Percentiles rank a stretch among this genome's conserved stretches.
These are phyloP conservation scores for Cladophialophora psammophila DNA, from an alignment of 2,329 filamentous ascomycete genomes.

Conservation along the genomic window DNA sequence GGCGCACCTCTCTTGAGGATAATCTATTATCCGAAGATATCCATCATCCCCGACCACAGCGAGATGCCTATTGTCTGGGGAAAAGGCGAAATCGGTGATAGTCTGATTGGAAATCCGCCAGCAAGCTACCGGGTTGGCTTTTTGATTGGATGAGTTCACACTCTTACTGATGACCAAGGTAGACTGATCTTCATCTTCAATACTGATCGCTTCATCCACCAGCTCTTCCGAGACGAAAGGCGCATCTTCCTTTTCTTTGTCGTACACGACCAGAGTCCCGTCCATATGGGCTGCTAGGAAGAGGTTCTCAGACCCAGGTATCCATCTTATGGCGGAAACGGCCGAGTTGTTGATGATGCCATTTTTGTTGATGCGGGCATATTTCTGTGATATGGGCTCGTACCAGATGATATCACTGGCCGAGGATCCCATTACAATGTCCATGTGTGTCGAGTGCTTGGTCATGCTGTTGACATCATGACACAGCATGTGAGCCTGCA, in stretches of 20 bases:
- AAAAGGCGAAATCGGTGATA: slow-evolving; percentile 91
- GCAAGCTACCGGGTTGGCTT: slow-evolving; percentile 85
- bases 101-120: slow-evolving; percentile 93
- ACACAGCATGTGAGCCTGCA: slow-evolving; percentile 80
- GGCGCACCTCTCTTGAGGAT: slow-evolving; percentile 82
- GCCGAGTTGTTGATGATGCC: slow-evolving; percentile 87
- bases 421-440: slow-evolving; percentile 94
- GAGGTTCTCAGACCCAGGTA: slow-evolving; percentile 90
- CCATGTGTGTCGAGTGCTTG: slow-evolving; percentile 79
- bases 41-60: slow-evolving; percentile 93
- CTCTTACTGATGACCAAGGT: slow-evolving; percentile 82
- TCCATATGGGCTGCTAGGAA: slow-evolving; percentile 94
- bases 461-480: slow-evolving; percentile 90
- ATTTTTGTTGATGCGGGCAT: slow-evolving; percentile 95
- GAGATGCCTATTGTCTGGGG: slow-evolving; percentile 83
- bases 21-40: slow-evolving; percentile 87
- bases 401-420: slow-evolving; percentile 98
- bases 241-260: slow-evolving; percentile 94
- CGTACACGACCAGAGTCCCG: slow-evolving; percentile 88
- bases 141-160: slow-evolving; percentile 91
- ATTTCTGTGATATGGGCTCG: slow-evolving; percentile 95
- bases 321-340: slow-evolving; percentile 87
- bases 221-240: slow-evolving; percentile 76
- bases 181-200: slow-evolving; percentile 46
- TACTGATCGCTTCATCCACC: slow-evolving; percentile 44